These are phyloP conservation scores for Plasmodium berghei DNA, from an alignment of 169 alveolate species.

Conservation along the genomic window DNA sequence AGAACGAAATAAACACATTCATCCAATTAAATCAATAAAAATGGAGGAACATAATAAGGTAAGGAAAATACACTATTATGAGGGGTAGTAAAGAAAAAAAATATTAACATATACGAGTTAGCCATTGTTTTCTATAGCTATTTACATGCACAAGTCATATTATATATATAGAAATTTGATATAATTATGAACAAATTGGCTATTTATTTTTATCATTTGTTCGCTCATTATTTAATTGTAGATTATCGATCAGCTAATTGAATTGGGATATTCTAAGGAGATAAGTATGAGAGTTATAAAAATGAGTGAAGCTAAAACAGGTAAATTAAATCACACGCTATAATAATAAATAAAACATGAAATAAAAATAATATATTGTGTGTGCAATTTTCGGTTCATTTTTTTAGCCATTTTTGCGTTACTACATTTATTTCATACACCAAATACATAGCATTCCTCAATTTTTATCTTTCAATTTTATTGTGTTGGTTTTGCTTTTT, in stretches of 20 bases:
- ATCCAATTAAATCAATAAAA: not conserved
- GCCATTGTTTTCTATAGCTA: not conserved
- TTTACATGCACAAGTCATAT: not conserved
- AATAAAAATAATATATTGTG: not conserved
- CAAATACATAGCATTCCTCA: not conserved
- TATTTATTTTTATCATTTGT: no score
- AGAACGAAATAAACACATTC: not conserved
- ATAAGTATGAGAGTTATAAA: constrained; percentile 42
- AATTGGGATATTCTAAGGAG: constrained; percentile 52
- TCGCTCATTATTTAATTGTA: not conserved
- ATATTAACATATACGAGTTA: not conserved
- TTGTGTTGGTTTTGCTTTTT: not conserved
- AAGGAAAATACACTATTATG: not conserved
- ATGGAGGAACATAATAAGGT: constrained; percentile 25
- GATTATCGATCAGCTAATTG: constrained; percentile 55
- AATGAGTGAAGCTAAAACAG: constrained; percentile 67
- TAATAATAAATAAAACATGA: not conserved
- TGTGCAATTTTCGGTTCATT: not conserved
- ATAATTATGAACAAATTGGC: no score
- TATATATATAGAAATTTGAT: no score
- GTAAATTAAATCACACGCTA: constrained; percentile 7
- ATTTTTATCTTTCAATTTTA: not conserved
- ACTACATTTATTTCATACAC: not conserved
- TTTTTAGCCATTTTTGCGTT: not conserved
- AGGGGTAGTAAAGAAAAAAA: not conserved